These are phyloP conservation scores for Metschnikowia reukaufii DNA, from an alignment of 805 yeast genomes.

Conservation along the genomic window DNA sequence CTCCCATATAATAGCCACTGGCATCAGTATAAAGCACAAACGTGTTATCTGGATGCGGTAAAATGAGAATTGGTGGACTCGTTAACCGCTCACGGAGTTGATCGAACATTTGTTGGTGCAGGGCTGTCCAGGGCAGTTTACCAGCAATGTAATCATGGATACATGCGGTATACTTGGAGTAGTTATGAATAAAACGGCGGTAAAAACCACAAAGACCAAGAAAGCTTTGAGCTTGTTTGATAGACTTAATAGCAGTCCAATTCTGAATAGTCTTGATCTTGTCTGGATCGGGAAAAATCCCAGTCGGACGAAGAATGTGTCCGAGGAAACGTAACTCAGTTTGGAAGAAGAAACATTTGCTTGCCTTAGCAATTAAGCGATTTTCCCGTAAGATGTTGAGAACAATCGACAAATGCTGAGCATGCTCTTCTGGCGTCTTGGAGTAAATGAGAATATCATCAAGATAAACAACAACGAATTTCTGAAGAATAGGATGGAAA, in stretches of 20 bases:
- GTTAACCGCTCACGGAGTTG: neutral
- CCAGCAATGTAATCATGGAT: slow-evolving; percentile 2
- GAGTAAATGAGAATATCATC: slow-evolving; percentile 10
- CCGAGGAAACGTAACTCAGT: slow-evolving; percentile 3
- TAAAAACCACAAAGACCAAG: neutral
- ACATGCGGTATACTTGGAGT: slow-evolving; percentile 2
- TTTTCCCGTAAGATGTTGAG: neutral
- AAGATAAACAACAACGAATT: slow-evolving; percentile 5
- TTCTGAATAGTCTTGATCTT: neutral
- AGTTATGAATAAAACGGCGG: neutral
- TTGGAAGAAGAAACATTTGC: slow-evolving; percentile 7
- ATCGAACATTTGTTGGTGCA: neutral
- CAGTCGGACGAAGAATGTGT: neutral
- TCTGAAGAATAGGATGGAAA: neutral
- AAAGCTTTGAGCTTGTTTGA: slow-evolving; percentile 3
- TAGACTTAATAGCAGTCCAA: neutral
- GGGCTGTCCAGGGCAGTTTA: neutral
- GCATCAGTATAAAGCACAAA: slow-evolving; percentile 4
- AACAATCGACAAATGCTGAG: neutral
- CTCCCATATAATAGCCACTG: neutral
- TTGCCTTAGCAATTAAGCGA: slow-evolving; percentile 3
- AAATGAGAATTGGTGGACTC: slow-evolving; percentile 1
- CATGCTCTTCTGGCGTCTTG: neutral
- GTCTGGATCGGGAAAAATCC: neutral
- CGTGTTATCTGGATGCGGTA: slow-evolving; percentile 1